Conservation (phyloP, 2,329 filamentous ascomycete species). For the Fusarium sp. region DNA sequence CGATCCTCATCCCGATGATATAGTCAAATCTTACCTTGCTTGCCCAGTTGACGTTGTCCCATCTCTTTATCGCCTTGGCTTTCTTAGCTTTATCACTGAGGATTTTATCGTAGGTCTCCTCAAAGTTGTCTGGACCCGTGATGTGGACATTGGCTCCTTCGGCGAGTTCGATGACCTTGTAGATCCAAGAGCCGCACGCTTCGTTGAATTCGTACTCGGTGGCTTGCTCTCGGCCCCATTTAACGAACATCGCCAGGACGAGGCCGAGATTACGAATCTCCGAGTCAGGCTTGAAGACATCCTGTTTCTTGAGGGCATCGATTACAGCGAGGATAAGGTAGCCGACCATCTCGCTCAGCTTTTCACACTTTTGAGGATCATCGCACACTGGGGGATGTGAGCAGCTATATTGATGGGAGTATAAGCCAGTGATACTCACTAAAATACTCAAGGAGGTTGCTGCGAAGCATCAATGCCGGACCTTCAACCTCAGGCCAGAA, state of each 20-base stretch:
- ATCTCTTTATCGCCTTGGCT: constrained; percentile 15
- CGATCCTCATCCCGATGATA: no score
- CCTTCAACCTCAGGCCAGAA: constrained; percentile 47
- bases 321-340: constrained; percentile 29
- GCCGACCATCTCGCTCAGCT: constrained; percentile 34
- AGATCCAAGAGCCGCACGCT: constrained; percentile 30
- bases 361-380: constrained; percentile 5
- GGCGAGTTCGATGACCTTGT: constrained; percentile 31
- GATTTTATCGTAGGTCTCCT: constrained; percentile 3
- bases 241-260: constrained; percentile 28
- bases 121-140: constrained; percentile 1
- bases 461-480: constrained; percentile 30
- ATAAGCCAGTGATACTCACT: background rate
- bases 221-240: constrained; percentile 18
- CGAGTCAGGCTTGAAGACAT: constrained; percentile 32
- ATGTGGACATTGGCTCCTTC: constrained; percentile 30
- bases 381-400: constrained; percentile 21
- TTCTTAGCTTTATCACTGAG: background rate
- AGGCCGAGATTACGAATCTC: constrained; percentile 38
- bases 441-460: constrained; percentile 6
- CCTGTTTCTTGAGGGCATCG: constrained; percentile 29
- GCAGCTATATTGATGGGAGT: background rate
- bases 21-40: background rate
- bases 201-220: constrained; percentile 1
- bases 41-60: constrained; percentile 24